These are phyloP conservation scores for Mariannaea sp. DNA, from an alignment of 2,329 filamentous ascomycete genomes.

Conservation along the genomic window DNA sequence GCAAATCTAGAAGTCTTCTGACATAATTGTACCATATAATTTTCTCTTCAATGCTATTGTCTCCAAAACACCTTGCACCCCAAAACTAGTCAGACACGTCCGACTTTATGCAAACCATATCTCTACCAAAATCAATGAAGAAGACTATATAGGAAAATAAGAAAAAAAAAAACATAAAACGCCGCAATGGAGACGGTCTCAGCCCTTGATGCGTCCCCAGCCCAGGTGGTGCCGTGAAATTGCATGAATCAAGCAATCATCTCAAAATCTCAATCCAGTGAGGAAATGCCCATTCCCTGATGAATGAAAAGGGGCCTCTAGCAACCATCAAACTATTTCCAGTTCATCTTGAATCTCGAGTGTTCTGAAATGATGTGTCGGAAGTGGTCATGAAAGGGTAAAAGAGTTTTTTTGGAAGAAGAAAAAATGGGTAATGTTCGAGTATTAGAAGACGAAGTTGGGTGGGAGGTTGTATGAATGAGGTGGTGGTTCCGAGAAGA, in stretches of 20 bases:
- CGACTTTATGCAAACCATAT: neutral
- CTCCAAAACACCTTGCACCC: slow-evolving; percentile 13
- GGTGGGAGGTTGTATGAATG: neutral
- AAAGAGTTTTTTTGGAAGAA: neutral
- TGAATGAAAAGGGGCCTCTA: neutral
- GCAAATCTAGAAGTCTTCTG: neutral
- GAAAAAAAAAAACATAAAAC: slow-evolving; percentile 31
- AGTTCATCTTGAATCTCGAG: neutral
- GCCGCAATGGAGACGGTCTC: slow-evolving; percentile 52
- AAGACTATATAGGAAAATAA: neutral
- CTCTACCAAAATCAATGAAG: neutral
- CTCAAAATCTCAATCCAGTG: slow-evolving; percentile 19
- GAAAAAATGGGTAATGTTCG: slow-evolving; percentile 1
- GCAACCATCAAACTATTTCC: neutral
- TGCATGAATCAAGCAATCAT: slow-evolving; percentile 31
- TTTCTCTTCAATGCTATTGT: neutral
- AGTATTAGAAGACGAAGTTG: neutral
- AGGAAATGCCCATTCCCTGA: slow-evolving; percentile 18
- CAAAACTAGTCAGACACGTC: neutral
- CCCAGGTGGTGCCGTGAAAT: slow-evolving; percentile 38
- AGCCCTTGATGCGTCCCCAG: slow-evolving; percentile 60
- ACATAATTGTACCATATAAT: slow-evolving; percentile 2
- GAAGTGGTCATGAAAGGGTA: slow-evolving; percentile 15
- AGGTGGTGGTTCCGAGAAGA: neutral
- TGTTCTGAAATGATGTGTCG: slow-evolving; percentile 4